Evolutionary conservation across 2,329 filamentous ascomycete species (phyloP).

Genomic region (Aspergillus puulaauensis): DNA sequence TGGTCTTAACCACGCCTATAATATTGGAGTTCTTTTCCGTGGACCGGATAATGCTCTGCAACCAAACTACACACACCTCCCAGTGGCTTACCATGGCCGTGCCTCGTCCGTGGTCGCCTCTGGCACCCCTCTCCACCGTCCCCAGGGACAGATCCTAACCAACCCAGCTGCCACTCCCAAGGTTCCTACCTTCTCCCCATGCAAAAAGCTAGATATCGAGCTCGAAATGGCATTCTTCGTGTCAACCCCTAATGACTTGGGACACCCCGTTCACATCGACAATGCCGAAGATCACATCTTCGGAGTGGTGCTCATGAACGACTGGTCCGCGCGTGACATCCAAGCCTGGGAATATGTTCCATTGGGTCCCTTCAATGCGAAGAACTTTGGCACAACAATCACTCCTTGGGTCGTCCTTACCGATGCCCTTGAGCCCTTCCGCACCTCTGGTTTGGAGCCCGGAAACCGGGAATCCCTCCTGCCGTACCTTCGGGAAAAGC

Average conservation of each 20-base stretch:
- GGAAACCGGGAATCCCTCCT: constrained; percentile 56
- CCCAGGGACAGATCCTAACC: constrained; percentile 70
- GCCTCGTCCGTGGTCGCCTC: constrained; percentile 74
- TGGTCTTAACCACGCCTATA: constrained; percentile 74
- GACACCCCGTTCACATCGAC: constrained; percentile 61
- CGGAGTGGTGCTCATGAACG: constrained; percentile 79
- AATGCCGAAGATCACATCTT: constrained; percentile 72
- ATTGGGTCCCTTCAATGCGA: constrained; percentile 76
- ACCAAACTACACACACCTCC: constrained; percentile 78
- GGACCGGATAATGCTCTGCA: constrained; percentile 71
- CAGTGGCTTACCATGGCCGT: constrained; percentile 78
- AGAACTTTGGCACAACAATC: constrained; percentile 79
- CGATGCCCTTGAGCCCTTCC: constrained; percentile 72
- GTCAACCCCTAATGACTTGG: constrained; percentile 63
- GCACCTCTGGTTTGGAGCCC: constrained; percentile 51
- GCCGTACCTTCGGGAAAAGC: constrained; percentile 65
- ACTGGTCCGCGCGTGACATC: constrained; percentile 82
- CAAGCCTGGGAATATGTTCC: constrained; percentile 85
- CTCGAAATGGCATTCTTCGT: constrained; percentile 78
- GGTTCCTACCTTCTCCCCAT: constrained; percentile 62
- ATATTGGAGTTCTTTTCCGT: constrained; percentile 70
- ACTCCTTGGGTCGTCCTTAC: constrained; percentile 76
- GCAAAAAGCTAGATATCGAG: constrained; percentile 72
- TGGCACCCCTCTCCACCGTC: constrained; percentile 70
- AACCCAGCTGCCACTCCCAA: constrained; percentile 63